phyloP scores from a whole-genome alignment of 2,329 filamentous ascomycete genomes.

The Verticillium zaregamsianum region DNA sequence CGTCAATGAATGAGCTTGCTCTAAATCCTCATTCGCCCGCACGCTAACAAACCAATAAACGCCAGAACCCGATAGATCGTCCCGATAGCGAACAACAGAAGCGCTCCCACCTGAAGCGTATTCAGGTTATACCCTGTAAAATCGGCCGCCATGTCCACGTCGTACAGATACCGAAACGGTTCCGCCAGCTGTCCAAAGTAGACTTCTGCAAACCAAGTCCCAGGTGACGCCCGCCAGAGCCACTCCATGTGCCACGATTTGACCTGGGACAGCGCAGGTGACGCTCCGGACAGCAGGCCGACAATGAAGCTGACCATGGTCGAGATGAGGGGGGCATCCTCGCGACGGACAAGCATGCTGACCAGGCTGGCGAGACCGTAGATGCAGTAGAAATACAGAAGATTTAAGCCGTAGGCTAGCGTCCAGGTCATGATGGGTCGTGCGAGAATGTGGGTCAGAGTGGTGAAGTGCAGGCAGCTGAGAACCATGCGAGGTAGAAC shows the following conservation, averaged over 20 bases:
- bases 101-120: conserved; percentile 29
- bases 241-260: conserved; percentile 48
- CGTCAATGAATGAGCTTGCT: no score
- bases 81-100: conserved; percentile 38
- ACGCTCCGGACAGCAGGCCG: conserved; percentile 49
- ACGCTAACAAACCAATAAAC: conserved; percentile 31
- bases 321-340: conserved; percentile 53
- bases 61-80: conserved; percentile 40
- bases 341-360: conserved; percentile 49
- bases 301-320: conserved; percentile 51
- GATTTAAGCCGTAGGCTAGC: conserved; percentile 43
- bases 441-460: conserved; percentile 42
- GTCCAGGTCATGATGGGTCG: conserved; percentile 46
- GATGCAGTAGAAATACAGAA: conserved; percentile 55
- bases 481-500: conserved; percentile 47
- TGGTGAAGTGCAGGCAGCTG: conserved; percentile 50
- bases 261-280: conserved; percentile 44
- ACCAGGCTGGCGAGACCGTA: conserved; percentile 50
- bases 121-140: conserved; percentile 41
- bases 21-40: conserved; percentile 25
- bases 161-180: conserved; percentile 46
- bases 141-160: conserved; percentile 39
- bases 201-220: conserved; percentile 51
- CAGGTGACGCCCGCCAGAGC: conserved; percentile 51
- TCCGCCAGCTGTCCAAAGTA: conserved; percentile 49